Conservation (phyloP, 169 alveolate genomes). For the Toxoplasma gondii region DNA sequence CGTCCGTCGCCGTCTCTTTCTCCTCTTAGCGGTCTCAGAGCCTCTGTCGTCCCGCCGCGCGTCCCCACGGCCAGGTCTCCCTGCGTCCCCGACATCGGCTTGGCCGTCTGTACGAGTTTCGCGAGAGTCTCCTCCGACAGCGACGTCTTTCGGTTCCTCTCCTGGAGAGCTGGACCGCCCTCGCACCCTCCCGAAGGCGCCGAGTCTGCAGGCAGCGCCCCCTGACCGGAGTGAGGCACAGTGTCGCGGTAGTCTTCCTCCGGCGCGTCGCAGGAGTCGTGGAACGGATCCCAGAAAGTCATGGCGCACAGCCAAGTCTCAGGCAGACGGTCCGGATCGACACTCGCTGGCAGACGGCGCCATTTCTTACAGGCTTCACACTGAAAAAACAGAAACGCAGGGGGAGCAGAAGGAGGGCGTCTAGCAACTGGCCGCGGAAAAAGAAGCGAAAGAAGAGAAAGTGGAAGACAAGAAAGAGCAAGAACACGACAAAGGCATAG, state of each 20-base stretch:
- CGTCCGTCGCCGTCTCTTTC: background rate
- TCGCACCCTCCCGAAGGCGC: background rate
- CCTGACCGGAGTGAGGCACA: background rate
- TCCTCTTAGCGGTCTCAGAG: background rate
- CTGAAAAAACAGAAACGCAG: background rate
- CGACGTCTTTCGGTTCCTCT: background rate
- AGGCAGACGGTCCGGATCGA: constrained; percentile 53
- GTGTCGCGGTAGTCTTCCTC: constrained; percentile 55
- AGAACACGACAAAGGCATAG: no score
- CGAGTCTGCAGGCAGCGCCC: background rate
- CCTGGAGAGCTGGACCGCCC: background rate
- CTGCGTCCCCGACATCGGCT: background rate
- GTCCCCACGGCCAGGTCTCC: background rate
- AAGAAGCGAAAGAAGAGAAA: background rate
- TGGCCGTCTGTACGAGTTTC: background rate
- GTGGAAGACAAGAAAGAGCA: background rate
- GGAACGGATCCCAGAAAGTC: constrained; percentile 34
- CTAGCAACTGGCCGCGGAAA: background rate
- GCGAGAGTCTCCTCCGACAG: background rate
- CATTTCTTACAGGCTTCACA: constrained; percentile 64
- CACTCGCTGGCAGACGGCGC: constrained; percentile 53
- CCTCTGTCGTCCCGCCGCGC: background rate
- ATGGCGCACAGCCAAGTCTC: constrained; percentile 61
- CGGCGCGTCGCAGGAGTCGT: constrained; percentile 39
- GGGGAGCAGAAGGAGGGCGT: background rate